phyloP scores from a whole-genome alignment of 352 stramenopile genomes.

The Pythium rishiriense region DNA sequence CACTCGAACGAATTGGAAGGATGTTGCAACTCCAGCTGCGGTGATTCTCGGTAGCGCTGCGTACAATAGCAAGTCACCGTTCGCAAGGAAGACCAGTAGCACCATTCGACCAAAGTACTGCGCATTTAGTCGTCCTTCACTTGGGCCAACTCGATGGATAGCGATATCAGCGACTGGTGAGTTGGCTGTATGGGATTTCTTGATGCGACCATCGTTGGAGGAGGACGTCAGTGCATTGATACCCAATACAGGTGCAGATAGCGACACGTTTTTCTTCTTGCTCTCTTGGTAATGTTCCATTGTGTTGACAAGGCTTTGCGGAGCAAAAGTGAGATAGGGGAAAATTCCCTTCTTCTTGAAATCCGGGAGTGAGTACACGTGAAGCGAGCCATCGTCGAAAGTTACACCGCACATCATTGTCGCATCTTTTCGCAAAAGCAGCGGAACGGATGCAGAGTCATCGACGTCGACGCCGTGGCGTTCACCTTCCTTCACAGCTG shows the following conservation, averaged over 20 bases:
- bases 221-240: conserved; percentile 69
- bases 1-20: conserved; percentile 70
- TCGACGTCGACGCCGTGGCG: conserved; percentile 28
- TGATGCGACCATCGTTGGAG: conserved; percentile 76
- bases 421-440: conserved; percentile 54
- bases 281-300: conserved; percentile 61
- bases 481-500: conserved; percentile 25
- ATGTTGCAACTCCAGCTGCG: conserved; percentile 31
- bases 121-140: conserved; percentile 67
- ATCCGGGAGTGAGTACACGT: conserved; percentile 81
- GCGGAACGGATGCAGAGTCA: conserved; percentile 49
- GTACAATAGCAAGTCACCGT: conserved; percentile 85
- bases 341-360: conserved; percentile 82
- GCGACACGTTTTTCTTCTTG: conserved; percentile 57
- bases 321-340: conserved; percentile 81
- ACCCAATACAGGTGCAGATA: conserved; percentile 58
- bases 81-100: conserved; percentile 81
- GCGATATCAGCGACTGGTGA: conserved; percentile 81
- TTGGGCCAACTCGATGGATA: conserved; percentile 79
- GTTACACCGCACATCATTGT: conserved; percentile 83
- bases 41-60: conserved; percentile 51
- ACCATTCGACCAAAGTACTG: conserved; percentile 81
- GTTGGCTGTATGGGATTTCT: conserved; percentile 81
- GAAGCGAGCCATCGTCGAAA: conserved; percentile 78
- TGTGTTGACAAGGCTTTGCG: conserved; percentile 76